phyloP scores from a whole-genome alignment of 768 basidiomycete species.

The Phylloporus rhodoxanthus region DNA sequence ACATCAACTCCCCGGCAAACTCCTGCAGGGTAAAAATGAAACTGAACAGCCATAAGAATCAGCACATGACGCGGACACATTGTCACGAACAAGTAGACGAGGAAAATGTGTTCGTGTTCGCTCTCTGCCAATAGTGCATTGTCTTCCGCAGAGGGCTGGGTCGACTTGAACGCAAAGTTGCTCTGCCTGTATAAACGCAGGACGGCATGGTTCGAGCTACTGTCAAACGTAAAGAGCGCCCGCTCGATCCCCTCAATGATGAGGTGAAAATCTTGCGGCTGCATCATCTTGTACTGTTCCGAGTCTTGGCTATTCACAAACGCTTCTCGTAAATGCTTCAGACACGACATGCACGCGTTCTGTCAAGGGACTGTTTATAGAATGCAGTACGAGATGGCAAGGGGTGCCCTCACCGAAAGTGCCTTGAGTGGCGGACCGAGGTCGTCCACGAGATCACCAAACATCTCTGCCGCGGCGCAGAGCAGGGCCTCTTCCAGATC shows the following conservation, averaged over 20 bases:
- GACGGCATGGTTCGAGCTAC: constrained; percentile 79
- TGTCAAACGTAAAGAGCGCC: constrained; percentile 69
- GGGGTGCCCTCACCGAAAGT: constrained; percentile 49
- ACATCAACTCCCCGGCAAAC: constrained; percentile 77
- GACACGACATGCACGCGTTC: constrained; percentile 54
- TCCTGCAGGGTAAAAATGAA: constrained; percentile 97
- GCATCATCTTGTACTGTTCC: constrained; percentile 31
- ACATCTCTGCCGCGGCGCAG: constrained; percentile 61
- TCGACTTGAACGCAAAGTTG: constrained; percentile 28
- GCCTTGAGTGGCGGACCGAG: constrained; percentile 71
- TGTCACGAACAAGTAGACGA: constrained; percentile 83
- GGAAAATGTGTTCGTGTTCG: constrained; percentile 79
- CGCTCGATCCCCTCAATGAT: constrained; percentile 62
- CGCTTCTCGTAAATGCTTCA: constrained; percentile 59
- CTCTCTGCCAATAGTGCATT: constrained; percentile 36
- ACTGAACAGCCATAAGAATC: constrained; percentile 37
- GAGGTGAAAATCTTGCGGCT: constrained; percentile 57
- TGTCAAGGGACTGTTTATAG: constrained; percentile 23
- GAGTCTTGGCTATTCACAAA: constrained; percentile 44
- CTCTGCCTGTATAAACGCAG: constrained; percentile 64
- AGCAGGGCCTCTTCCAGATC: constrained; percentile 36
- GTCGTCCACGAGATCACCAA: constrained; percentile 75
- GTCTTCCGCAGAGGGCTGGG: constrained; percentile 22
- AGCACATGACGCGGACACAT: not conserved
- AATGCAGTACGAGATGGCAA: not conserved